phyloP scores from a whole-genome alignment of 192 early-diverging fungal species.

The Entomortierella lignicola region DNA sequence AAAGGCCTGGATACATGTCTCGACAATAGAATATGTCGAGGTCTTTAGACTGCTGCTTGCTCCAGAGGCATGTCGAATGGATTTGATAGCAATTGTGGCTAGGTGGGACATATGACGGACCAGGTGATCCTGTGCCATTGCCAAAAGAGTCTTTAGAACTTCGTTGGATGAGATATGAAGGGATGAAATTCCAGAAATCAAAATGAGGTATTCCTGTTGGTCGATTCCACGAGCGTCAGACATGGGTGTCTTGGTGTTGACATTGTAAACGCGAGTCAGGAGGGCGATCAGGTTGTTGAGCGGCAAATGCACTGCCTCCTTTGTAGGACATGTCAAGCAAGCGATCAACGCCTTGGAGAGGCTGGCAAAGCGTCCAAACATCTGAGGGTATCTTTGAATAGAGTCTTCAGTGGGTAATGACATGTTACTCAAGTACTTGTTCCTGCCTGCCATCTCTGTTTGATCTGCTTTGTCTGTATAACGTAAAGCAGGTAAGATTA shows the following conservation, averaged over 20 bases:
- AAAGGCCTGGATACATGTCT: conserved; percentile 59
- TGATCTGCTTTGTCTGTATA: conserved; percentile 32
- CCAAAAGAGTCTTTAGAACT: conserved; percentile 55
- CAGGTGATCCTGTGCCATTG: conserved; percentile 40
- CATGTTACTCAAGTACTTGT: conserved; percentile 58
- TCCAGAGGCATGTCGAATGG: conserved; percentile 36
- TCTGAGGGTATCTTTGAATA: conserved; percentile 18
- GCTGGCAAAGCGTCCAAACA: conserved; percentile 33
- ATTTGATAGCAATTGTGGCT: conserved; percentile 44
- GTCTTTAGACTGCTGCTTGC: conserved; percentile 29
- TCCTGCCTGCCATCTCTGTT: conserved; percentile 50
- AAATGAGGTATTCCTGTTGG: conserved; percentile 57
- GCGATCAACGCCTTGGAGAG: conserved; percentile 19
- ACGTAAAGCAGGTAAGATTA: too few relatives aligned
- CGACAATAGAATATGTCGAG: conserved; percentile 54
- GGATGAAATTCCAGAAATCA: conserved; percentile 60
- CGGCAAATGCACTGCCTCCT: conserved; percentile 58
- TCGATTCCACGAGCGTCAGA: conserved; percentile 54
- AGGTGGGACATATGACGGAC: conserved; percentile 43
- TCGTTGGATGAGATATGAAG: conserved; percentile 56
- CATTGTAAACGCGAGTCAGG: conserved; percentile 59
- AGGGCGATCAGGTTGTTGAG: conserved; percentile 62
- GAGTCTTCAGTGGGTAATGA: conserved; percentile 53
- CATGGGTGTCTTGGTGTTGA: conserved; percentile 51
- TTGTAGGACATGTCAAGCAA: conserved; percentile 54